Conservation (phyloP, 2,329 filamentous ascomycete species). For the Calonectria pteridis region DNA sequence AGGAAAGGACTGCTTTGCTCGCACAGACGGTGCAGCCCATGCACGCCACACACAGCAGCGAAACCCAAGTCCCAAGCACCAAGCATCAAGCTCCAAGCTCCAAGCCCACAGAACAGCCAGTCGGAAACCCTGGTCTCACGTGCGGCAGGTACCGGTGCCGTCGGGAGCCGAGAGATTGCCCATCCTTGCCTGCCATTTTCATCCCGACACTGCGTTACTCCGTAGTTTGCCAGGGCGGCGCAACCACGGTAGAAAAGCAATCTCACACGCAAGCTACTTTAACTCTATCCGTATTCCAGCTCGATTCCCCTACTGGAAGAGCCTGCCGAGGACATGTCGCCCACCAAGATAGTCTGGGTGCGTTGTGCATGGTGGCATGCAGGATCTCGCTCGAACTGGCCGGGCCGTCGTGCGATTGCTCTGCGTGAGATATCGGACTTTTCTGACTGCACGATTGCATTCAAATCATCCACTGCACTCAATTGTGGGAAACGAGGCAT, state of each 20-base stretch:
- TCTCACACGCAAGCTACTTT: conserved; percentile 9
- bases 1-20: conserved; percentile 6
- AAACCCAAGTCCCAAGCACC: neutral
- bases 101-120: neutral
- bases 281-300: conserved; percentile 1
- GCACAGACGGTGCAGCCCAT: conserved; percentile 12
- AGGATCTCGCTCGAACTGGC: conserved; percentile 6
- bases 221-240: neutral
- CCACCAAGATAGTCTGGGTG: neutral
- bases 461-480: neutral
- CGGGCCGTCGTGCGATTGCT: neutral
- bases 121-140: conserved; percentile 8
- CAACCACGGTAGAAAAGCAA: neutral
- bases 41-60: conserved; percentile 3
- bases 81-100: neutral
- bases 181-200: conserved; percentile 6
- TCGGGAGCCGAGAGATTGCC: conserved; percentile 11
- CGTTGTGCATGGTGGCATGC: conserved; percentile 9
- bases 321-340: neutral
- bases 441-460: neutral
- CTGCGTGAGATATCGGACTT: neutral
- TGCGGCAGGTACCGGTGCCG: conserved; percentile 23
- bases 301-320: neutral
- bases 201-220: neutral
- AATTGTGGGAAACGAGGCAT: neutral